Percentiles rank a stretch among this genome's conserved stretches.
phyloP scores from a whole-genome alignment of 2,329 filamentous ascomycete species.

The Penicillium vulpinum region DNA sequence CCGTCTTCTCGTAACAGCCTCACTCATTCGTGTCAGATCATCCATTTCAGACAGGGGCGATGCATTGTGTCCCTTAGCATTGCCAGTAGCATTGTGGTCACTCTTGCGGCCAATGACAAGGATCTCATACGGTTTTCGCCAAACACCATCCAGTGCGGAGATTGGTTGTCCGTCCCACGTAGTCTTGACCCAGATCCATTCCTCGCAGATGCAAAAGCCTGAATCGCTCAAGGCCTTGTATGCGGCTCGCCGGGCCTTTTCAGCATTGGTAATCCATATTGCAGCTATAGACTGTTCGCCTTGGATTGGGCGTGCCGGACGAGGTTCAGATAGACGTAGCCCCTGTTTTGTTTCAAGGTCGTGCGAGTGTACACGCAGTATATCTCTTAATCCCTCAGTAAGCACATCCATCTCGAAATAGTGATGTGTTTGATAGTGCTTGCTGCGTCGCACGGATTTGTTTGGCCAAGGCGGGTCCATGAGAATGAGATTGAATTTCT shows the following conservation, averaged over 20 bases:
- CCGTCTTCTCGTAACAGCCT: conserved; percentile 42
- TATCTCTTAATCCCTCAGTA: conserved; percentile 39
- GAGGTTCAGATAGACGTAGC: conserved; percentile 19
- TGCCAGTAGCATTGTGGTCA: conserved; percentile 16
- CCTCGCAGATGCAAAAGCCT: conserved; percentile 55
- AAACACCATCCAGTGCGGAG: conserved; percentile 52
- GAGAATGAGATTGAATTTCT: conserved; percentile 59
- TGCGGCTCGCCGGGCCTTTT: conserved; percentile 50
- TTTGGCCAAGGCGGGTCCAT: conserved; percentile 67
- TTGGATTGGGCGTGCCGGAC: not conserved
- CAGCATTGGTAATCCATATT: conserved; percentile 64
- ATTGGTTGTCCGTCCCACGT: conserved; percentile 56
- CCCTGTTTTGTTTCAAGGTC: conserved; percentile 26
- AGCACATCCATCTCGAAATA: conserved; percentile 33
- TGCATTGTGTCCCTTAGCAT: conserved; percentile 8
- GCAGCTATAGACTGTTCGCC: conserved; percentile 45
- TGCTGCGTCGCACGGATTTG: conserved; percentile 56
- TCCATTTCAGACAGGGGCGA: not conserved
- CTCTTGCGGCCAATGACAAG: conserved; percentile 48
- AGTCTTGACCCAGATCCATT: conserved; percentile 66
- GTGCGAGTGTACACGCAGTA: conserved; percentile 48
- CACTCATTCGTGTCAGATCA: conserved; percentile 11
- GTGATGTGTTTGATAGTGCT: conserved; percentile 46
- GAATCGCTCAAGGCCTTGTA: conserved; percentile 46
- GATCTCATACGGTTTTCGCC: conserved; percentile 64